Evolutionary conservation across 169 alveolate species (phyloP), one percentile per base, ranked within the genome.

Genomic region (Plasmodium gallinaceum): DNA sequence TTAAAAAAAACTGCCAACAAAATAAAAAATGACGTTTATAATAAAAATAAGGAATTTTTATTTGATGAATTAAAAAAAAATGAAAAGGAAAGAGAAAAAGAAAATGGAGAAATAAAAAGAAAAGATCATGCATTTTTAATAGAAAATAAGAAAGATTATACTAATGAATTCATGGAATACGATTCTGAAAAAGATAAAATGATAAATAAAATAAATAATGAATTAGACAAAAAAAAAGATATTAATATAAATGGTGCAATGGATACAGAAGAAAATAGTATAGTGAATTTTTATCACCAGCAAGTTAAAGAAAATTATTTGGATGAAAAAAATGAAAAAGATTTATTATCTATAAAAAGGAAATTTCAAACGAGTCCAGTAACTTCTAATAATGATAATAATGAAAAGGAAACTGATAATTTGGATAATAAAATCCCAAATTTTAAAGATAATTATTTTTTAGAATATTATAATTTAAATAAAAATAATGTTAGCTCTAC

Each of bases 401-500:
- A 10, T 26, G 45, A 48, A 14, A 39, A 10, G 43, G 16, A 8
- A 20, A 58, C 3, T 24, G 57, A 70, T 16, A 70, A 46, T 58
- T 24, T 26, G 42, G 57, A 70, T 70, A 37, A 16, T n/a, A 54
- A 69, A 0, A n/a, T 14, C 8, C 65, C 52, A 46, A 65, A 26
- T 32, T 14, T 51, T 24, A 76, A 76, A 62, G 88, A 76, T 54
- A 12, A 48, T 14, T 71, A 65, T 64, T 76, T 76, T 76, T 57
- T 76, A 71, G 88, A 76, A 20, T 76, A 62, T 64, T 76, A 76
- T 32, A 76, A 76, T 42, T 22, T 62, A 62, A 76, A 64, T 69
- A 62, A 62, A 57, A 69, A 43, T 42, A 48, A 20, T 42, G 14
- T 62, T 22, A 46, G 14, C 39, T 62, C 22, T 51, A 20, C 58